Conservation (phyloP, 768 basidiomycete genomes). For the Tulasnella sp. region DNA sequence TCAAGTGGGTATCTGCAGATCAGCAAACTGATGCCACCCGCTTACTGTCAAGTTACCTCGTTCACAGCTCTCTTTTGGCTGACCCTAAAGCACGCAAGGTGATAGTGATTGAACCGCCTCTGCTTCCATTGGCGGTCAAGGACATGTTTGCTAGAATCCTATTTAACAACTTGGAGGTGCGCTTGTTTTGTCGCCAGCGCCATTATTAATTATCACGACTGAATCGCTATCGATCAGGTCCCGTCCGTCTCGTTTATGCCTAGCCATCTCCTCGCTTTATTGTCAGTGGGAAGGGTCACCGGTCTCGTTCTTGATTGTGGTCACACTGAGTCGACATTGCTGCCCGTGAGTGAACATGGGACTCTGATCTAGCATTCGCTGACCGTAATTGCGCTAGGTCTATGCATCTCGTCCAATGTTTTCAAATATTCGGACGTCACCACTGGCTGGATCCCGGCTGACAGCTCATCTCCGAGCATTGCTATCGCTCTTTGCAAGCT, state of each 20-base stretch:
- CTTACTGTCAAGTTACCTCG: too few species aligned
- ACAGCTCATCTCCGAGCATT: slow-evolving; percentile 74
- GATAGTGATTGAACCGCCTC: slow-evolving; percentile 82
- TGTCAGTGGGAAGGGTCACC: slow-evolving; percentile 82
- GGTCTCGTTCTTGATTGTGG: slow-evolving; percentile 93
- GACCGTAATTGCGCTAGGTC: slow-evolving; percentile 47
- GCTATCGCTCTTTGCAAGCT: slow-evolving; percentile 73
- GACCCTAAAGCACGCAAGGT: slow-evolving; percentile 95
- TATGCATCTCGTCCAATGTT: slow-evolving; percentile 83
- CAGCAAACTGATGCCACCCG: slow-evolving; percentile 19
- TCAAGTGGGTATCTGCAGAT: slow-evolving; percentile 52
- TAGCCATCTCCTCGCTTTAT: slow-evolving; percentile 73
- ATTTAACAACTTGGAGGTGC: slow-evolving; percentile 83
- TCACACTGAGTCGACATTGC: slow-evolving; percentile 77
- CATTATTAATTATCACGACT: background rate
- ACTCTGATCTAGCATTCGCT: background rate
- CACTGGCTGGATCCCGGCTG: slow-evolving; percentile 76
- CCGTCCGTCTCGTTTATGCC: slow-evolving; percentile 92
- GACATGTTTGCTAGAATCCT: slow-evolving; percentile 76
- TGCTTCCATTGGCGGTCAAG: slow-evolving; percentile 80
- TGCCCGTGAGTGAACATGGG: slow-evolving; percentile 56
- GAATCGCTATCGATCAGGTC: slow-evolving; percentile 44
- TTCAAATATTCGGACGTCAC: slow-evolving; percentile 73
- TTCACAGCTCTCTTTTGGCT: slow-evolving; percentile 79
- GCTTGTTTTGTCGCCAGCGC: slow-evolving; percentile 12